phyloP scores from a whole-genome alignment of 257 asterid genomes.

The Perilla frutescens region DNA sequence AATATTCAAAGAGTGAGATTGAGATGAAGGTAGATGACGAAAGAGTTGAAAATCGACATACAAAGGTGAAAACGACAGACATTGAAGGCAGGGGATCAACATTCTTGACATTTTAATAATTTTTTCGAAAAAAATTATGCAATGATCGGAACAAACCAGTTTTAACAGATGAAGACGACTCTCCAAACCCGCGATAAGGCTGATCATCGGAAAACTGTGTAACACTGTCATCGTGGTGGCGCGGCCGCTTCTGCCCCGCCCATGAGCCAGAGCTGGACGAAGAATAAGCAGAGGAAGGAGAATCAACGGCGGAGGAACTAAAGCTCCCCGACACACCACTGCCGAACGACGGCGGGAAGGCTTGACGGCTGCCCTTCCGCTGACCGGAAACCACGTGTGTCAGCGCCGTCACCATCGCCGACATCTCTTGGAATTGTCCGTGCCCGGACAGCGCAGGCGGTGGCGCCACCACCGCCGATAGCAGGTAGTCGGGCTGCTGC shows the following conservation, averaged over 20 bases:
- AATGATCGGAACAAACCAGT: conserved; percentile 42
- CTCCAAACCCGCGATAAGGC: conserved; percentile 46
- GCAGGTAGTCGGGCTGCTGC: conserved; percentile 47
- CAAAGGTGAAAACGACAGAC: conserved; percentile 24
- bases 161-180: conserved; percentile 57
- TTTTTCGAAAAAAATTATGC: too few relatives aligned
- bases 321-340: conserved; percentile 42
- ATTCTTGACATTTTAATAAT: not conserved
- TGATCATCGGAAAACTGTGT: conserved; percentile 36
- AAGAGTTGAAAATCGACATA: conserved; percentile 13
- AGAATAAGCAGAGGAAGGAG: conserved; percentile 65
- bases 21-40: conserved; percentile 34
- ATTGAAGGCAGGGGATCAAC: conserved; percentile 38
- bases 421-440: conserved; percentile 54
- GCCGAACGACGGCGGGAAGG: conserved; percentile 37
- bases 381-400: conserved; percentile 67
- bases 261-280: conserved; percentile 78
- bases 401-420: conserved; percentile 74
- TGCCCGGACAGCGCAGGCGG: conserved; percentile 47
- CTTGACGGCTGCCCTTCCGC: conserved; percentile 42
- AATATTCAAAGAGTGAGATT: conserved; percentile 29
- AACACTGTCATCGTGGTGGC: conserved; percentile 58
- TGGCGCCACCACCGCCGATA: conserved; percentile 47
- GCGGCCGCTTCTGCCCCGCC: conserved; percentile 78
- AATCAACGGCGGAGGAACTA: conserved; percentile 34